phyloP scores from a whole-genome alignment of 1,284 basidiomycete species.

The Ganoderma meredithae region DNA sequence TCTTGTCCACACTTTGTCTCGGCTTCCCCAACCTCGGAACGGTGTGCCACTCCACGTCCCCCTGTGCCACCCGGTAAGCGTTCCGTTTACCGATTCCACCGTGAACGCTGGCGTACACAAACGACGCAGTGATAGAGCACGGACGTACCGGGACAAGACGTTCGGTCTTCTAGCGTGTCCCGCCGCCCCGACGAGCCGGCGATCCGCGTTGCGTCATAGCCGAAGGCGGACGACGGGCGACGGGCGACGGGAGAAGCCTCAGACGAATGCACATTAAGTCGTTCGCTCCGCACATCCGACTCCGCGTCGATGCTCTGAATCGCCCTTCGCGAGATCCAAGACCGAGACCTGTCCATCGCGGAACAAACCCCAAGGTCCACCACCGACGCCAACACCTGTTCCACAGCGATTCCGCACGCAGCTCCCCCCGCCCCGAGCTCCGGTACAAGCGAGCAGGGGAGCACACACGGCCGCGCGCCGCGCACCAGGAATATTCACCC shows the following conservation, averaged over 20 bases:
- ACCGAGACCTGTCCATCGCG: background rate
- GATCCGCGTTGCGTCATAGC: background rate
- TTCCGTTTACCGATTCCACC: background rate
- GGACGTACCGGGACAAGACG: slow-evolving; percentile 1
- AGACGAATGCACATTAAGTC: background rate
- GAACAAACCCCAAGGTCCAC: background rate
- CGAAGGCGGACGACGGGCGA: background rate
- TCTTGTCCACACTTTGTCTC: background rate
- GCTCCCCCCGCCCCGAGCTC: background rate
- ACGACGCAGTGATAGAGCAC: background rate
- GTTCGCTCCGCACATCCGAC: background rate
- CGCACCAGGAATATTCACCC: background rate
- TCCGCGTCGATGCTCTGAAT: background rate
- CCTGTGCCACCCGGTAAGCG: slow-evolving; percentile 1
- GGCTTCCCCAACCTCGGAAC: background rate
- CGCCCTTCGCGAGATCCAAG: background rate
- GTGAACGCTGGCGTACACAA: background rate
- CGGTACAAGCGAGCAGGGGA: background rate
- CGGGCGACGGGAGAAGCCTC: background rate
- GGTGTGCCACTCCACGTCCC: background rate
- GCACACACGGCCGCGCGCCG: background rate
- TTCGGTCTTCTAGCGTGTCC: background rate
- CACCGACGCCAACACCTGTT: background rate
- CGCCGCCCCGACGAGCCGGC: background rate
- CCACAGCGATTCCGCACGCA: too few species aligned